Evolutionary conservation across 352 stramenopile species (phyloP).

Genomic region (Thraustochytrium striatum): DNA sequence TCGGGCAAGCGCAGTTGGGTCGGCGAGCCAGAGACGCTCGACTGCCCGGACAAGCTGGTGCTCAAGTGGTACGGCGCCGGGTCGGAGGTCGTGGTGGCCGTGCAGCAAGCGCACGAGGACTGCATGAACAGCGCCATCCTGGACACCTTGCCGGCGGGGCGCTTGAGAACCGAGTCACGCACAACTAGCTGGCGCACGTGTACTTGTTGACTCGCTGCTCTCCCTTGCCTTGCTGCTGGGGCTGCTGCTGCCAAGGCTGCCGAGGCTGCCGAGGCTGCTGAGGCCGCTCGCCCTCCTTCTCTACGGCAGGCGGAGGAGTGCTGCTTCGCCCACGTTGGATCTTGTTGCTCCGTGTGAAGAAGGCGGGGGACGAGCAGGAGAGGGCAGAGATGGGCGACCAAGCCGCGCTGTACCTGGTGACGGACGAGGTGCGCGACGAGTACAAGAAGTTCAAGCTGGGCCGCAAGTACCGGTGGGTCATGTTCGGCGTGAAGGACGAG

Average conservation of each 20-base stretch:
- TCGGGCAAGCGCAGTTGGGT: not conserved
- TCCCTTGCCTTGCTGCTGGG: too few species aligned
- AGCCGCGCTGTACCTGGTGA: slow-evolving; percentile 34
- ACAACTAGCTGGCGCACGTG: too few species aligned
- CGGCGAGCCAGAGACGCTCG: too few species aligned
- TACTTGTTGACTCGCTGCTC: too few species aligned
- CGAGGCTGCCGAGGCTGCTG: too few species aligned
- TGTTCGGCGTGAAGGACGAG: slow-evolving; percentile 38
- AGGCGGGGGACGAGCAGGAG: not conserved
- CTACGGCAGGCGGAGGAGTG: too few species aligned
- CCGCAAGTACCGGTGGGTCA: slow-evolving; percentile 48
- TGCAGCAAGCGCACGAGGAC: not conserved
- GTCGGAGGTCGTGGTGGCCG: slow-evolving; percentile 36
- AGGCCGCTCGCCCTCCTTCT: too few species aligned
- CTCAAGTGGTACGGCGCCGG: not conserved
- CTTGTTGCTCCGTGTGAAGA: too few species aligned
- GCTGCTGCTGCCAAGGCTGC: too few species aligned
- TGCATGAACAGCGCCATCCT: not conserved
- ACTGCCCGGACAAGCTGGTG: not conserved
- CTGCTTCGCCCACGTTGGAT: too few species aligned
- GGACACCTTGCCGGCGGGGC: not conserved
- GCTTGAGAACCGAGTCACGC: not conserved
- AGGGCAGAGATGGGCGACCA: slow-evolving; percentile 3
- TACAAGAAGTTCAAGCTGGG: slow-evolving; percentile 45
- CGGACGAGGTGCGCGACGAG: slow-evolving; percentile 7